phyloP scores from a whole-genome alignment of 345 rosid genomes.

The Salix udensis region DNA sequence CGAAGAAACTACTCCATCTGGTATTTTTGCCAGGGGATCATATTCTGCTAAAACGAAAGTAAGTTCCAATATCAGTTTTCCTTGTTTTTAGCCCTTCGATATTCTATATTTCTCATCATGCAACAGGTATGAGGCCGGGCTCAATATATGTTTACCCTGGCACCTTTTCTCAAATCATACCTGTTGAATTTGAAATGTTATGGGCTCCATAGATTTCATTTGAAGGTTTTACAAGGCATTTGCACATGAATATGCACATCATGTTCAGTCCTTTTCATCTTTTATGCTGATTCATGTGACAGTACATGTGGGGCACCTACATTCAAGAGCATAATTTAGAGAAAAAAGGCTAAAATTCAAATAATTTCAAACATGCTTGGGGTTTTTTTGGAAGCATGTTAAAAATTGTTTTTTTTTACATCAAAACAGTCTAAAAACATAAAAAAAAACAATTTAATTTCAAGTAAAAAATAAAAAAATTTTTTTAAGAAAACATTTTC shows the following conservation, averaged over 20 bases:
- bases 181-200: background rate
- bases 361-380: background rate
- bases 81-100: background rate
- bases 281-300: background rate
- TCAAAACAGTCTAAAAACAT: too few relatives aligned
- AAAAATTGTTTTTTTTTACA: too few relatives aligned
- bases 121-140: background rate
- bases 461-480: too few relatives aligned
- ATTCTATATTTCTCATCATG: background rate
- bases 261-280: background rate
- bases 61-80: conserved; percentile 8
- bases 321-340: background rate
- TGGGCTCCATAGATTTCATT: background rate
- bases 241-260: background rate
- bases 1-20: conserved; percentile 89
- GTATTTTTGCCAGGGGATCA: conserved; percentile 79
- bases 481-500: too few relatives aligned
- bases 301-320: background rate
- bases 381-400: too few relatives aligned
- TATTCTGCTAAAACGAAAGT: conserved; percentile 85
- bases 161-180: background rate
- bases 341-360: background rate
- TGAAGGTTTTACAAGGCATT: background rate
- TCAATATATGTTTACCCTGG: background rate
- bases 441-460: too few relatives aligned